Evolutionary conservation across 1,284 basidiomycete species (phyloP).

Genomic region (Microbotryum violaceum): DNA sequence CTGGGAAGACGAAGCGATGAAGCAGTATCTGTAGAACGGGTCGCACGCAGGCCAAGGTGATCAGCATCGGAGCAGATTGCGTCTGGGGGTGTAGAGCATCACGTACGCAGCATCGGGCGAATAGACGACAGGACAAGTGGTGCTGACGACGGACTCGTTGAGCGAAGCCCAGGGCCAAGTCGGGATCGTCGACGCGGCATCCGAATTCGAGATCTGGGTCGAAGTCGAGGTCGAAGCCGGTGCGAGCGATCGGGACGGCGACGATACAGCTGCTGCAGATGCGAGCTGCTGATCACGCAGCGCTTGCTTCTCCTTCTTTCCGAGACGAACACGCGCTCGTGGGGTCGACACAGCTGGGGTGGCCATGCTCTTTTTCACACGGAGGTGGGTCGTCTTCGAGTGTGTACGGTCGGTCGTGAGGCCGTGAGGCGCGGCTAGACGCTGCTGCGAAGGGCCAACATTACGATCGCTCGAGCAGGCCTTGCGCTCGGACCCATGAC

Average conservation of each 20-base stretch:
- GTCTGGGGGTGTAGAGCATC: background rate
- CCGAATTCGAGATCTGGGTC: background rate
- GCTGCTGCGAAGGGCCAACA: no score
- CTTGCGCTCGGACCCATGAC: no score
- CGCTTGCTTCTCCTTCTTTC: constrained; percentile 4
- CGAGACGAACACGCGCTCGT: background rate
- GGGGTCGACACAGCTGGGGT: background rate
- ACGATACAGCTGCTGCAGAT: constrained; percentile 6
- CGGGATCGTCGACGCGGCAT: background rate
- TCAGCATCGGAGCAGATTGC: background rate
- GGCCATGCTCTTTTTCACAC: no score
- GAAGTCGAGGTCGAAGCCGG: background rate
- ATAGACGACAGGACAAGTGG: constrained; percentile 21
- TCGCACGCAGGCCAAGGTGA: background rate
- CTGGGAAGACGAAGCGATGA: constrained; percentile 64
- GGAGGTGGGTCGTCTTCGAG: no score
- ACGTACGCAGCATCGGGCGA: constrained; percentile 17
- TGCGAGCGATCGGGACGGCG: background rate
- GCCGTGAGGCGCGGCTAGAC: no score
- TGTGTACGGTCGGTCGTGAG: no score
- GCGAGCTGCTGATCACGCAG: background rate
- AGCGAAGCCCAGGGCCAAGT: constrained; percentile 9
- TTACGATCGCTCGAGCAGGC: no score
- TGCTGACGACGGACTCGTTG: constrained; percentile 1
- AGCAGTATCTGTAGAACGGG: constrained; percentile 62